phyloP scores from a whole-genome alignment of 148 eudicot species.

The Camellia lanceoleosa region DNA sequence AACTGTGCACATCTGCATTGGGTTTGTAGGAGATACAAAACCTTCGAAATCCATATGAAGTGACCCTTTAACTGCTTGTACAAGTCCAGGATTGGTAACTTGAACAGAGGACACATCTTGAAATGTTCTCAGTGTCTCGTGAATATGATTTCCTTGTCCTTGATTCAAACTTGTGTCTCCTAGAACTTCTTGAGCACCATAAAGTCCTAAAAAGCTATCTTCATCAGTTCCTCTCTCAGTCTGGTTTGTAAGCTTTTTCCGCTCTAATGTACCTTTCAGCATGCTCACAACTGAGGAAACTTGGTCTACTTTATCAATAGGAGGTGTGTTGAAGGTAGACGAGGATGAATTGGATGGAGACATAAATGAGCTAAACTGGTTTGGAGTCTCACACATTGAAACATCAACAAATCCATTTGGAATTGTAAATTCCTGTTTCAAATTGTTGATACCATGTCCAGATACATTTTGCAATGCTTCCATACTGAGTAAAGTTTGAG shows the following conservation, averaged over 20 bases:
- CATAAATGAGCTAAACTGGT: slow-evolving; percentile 29
- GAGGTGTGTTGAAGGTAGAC: slow-evolving; percentile 31
- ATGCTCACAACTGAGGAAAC: slow-evolving; percentile 53
- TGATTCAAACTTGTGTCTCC: slow-evolving; percentile 21
- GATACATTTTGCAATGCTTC: slow-evolving; percentile 31
- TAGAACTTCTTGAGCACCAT: slow-evolving; percentile 29
- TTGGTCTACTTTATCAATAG: slow-evolving; percentile 27
- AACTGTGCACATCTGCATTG: slow-evolving; percentile 22
- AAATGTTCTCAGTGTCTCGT: slow-evolving; percentile 20
- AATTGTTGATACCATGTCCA: slow-evolving; percentile 19
- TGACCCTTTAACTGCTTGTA: slow-evolving; percentile 34
- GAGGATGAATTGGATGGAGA: slow-evolving; percentile 44
- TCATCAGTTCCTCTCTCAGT: slow-evolving; percentile 24
- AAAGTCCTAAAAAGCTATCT: slow-evolving; percentile 28
- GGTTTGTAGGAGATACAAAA: slow-evolving; percentile 28
- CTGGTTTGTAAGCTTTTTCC: slow-evolving; percentile 35
- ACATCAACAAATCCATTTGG: slow-evolving; percentile 24
- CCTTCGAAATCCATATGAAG: slow-evolving; percentile 25
- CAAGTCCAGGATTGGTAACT: slow-evolving; percentile 23
- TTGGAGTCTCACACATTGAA: slow-evolving; percentile 21
- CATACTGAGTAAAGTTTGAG: slow-evolving; percentile 28
- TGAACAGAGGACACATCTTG: slow-evolving; percentile 27
- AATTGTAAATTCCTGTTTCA: slow-evolving; percentile 28
- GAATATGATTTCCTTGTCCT: slow-evolving; percentile 23
- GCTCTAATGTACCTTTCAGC: slow-evolving; percentile 50